These are phyloP conservation scores for Verticillium klebahnii DNA, from an alignment of 2,329 filamentous ascomycete species.

Conservation along the genomic window DNA sequence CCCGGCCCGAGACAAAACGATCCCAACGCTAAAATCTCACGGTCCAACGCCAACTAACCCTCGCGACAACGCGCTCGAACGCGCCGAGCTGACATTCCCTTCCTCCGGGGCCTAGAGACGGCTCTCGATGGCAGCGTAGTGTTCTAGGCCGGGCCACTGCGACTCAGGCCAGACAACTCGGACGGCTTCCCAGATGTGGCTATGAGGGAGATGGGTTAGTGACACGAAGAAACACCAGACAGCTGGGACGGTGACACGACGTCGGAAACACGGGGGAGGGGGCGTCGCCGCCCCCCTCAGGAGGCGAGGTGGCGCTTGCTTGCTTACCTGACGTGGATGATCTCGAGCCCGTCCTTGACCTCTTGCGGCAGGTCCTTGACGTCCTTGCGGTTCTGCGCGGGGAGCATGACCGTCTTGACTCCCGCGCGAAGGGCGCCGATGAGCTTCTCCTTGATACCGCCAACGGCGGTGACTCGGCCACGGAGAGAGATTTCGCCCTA, in stretches of 20 bases:
- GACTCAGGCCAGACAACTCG: constrained; percentile 87
- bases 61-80: background rate
- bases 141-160: constrained; percentile 73
- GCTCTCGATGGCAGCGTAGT: constrained; percentile 68
- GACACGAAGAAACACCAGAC: constrained; percentile 10
- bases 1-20: too few species aligned
- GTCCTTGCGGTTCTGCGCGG: constrained; percentile 86
- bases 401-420: constrained; percentile 89
- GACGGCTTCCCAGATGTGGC: constrained; percentile 93
- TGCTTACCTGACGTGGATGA: constrained; percentile 80
- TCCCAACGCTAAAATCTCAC: too few species aligned
- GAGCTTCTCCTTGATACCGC: constrained; percentile 97
- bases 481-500: constrained; percentile 72
- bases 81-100: background rate
- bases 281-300: constrained; percentile 6
- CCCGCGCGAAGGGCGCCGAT: constrained; percentile 91
- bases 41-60: too few species aligned
- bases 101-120: constrained; percentile 49
- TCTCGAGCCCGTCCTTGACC: constrained; percentile 80
- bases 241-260: constrained; percentile 6
- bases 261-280: background rate
- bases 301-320: constrained; percentile 10
- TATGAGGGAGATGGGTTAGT: constrained; percentile 26
- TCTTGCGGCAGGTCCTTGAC: constrained; percentile 85
- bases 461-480: constrained; percentile 87